phyloP scores from a whole-genome alignment of 805 yeast species.

The Yamadazyma kitorensis region DNA sequence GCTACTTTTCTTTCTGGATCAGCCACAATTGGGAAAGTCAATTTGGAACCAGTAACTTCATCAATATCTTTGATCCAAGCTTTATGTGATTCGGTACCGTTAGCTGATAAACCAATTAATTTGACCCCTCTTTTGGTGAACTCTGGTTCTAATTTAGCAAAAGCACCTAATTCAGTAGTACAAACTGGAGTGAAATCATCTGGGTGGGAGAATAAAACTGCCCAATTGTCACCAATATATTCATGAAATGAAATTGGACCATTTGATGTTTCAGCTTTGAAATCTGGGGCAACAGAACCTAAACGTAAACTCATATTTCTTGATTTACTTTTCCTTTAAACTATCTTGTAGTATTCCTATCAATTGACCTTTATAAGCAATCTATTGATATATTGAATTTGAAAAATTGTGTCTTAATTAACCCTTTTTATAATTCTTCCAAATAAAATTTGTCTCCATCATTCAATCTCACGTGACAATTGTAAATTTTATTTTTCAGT shows the following conservation, averaged over 20 bases:
- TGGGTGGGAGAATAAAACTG: slow-evolving; percentile 87
- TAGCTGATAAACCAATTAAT: slow-evolving; percentile 87
- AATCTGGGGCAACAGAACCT: slow-evolving; percentile 85
- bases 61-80: slow-evolving; percentile 91
- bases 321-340: no score
- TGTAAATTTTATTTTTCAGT: background rate
- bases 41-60: slow-evolving; percentile 73
- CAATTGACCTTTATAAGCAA: no score
- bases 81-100: slow-evolving; percentile 73
- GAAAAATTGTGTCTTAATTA: no score
- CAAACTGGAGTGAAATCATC: slow-evolving; percentile 97
- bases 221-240: slow-evolving; percentile 83
- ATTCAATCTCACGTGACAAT: slow-evolving; percentile 1
- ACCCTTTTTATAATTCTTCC: no score
- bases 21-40: slow-evolving; percentile 88
- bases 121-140: slow-evolving; percentile 82
- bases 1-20: slow-evolving; percentile 85
- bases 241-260: slow-evolving; percentile 88
- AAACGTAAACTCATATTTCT: slow-evolving; percentile 15
- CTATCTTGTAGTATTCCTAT: no score
- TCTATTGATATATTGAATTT: no score
- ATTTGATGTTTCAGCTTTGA: slow-evolving; percentile 74
- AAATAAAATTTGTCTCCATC: no score
- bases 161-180: slow-evolving; percentile 94
- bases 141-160: slow-evolving; percentile 84